A percentile compares a stretch with the other conserved stretches of the same genome.
These are phyloP conservation scores for Biscogniauxia sp. DNA, from an alignment of 2,329 filamentous ascomycete genomes.

Conservation along the genomic window DNA sequence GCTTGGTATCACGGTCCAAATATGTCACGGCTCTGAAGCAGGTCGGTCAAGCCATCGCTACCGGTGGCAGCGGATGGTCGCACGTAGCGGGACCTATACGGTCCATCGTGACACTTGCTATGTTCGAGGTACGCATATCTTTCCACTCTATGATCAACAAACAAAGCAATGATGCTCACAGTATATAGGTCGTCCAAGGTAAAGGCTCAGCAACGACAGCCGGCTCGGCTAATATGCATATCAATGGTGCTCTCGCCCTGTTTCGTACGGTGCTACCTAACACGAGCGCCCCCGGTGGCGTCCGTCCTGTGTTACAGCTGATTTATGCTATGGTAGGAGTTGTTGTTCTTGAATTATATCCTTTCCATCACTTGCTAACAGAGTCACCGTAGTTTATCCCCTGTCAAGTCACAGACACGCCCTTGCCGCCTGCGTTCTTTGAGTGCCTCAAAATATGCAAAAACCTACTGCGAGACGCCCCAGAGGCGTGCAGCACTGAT, in stretches of 20 bases:
- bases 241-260: slow-evolving; percentile 59
- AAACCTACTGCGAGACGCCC: slow-evolving; percentile 29
- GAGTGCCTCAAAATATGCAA: slow-evolving; percentile 43
- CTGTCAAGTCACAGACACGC: slow-evolving; percentile 38
- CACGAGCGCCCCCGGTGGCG: slow-evolving; percentile 39
- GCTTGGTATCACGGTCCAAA: slow-evolving; percentile 46
- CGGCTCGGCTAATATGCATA: slow-evolving; percentile 54
- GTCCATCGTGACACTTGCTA: slow-evolving; percentile 55
- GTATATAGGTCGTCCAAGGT: slow-evolving; percentile 36
- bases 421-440: slow-evolving; percentile 41
- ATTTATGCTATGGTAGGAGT: slow-evolving; percentile 55
- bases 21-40: slow-evolving; percentile 54
- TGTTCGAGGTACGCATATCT: slow-evolving; percentile 54
- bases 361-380: slow-evolving; percentile 4
- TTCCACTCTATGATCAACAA: background rate
- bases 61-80: slow-evolving; percentile 31
- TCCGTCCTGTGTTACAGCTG: slow-evolving; percentile 53
- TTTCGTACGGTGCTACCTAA: slow-evolving; percentile 46
- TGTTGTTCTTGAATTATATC: background rate
- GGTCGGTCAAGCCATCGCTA: slow-evolving; percentile 41
- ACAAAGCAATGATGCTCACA: slow-evolving; percentile 13
- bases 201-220: slow-evolving; percentile 46
- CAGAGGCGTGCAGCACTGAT: slow-evolving; percentile 40
- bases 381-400: slow-evolving; percentile 42
- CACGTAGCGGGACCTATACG: slow-evolving; percentile 45